Conservation (phyloP, 345 rosid genomes). For the Litchi chinensis region DNA sequence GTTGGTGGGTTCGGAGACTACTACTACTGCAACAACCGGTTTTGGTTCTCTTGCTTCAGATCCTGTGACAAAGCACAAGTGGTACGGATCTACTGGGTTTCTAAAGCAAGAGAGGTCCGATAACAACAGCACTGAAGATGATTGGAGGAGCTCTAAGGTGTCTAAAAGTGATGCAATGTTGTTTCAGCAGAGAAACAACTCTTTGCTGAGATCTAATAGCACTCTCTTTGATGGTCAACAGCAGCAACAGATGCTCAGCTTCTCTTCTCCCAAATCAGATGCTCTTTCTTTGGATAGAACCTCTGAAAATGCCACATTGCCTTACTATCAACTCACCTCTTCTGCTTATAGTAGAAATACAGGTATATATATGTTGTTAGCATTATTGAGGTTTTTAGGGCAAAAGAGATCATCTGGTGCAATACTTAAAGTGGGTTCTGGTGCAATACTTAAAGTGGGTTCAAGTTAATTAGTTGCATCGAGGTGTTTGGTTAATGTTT, state of each 20-base stretch:
- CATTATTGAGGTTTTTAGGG: background rate
- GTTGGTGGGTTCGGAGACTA: slow-evolving; percentile 40
- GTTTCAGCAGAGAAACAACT: slow-evolving; percentile 32
- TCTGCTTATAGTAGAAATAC: slow-evolving; percentile 40
- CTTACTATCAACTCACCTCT: slow-evolving; percentile 49
- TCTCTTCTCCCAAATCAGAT: slow-evolving; percentile 61
- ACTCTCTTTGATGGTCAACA: slow-evolving; percentile 43
- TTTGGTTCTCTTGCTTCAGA: slow-evolving; percentile 45
- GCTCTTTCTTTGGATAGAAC: slow-evolving; percentile 21
- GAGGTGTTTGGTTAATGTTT: slow-evolving; percentile 1
- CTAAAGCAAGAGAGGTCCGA: slow-evolving; percentile 55
- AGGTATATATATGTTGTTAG: slow-evolving; percentile 24
- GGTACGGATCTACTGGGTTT: slow-evolving; percentile 66
- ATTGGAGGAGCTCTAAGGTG: slow-evolving; percentile 56
- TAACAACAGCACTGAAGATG: slow-evolving; percentile 30
- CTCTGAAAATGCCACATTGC: slow-evolving; percentile 37
- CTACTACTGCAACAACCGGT: slow-evolving; percentile 23
- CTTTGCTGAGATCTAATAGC: slow-evolving; percentile 39
- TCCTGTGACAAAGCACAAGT: slow-evolving; percentile 52
- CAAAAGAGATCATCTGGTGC: background rate
- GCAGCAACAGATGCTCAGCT: slow-evolving; percentile 59
- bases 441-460: background rate
- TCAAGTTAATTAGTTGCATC: slow-evolving; percentile 13
- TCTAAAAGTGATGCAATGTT: slow-evolving; percentile 46
- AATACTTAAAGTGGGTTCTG: background rate